Conservation (phyloP, 2,329 filamentous ascomycete genomes). For the Pseudogymnoascus sp. region DNA sequence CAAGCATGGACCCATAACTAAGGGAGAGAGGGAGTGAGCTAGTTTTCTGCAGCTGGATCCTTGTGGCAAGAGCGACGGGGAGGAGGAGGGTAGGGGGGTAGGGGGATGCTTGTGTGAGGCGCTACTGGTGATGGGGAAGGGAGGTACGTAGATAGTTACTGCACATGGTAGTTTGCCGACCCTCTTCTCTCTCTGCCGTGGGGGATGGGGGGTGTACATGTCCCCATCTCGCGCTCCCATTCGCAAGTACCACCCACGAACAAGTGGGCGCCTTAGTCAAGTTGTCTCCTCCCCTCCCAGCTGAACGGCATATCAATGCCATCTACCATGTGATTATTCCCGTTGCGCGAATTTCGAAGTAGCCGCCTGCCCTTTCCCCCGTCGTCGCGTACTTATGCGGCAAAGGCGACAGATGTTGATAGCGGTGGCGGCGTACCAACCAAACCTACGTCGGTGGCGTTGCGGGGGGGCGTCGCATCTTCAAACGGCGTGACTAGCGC, state of each 20-base stretch:
- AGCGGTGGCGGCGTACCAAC: background rate
- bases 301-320: background rate
- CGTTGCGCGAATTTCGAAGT: background rate
- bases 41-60: background rate
- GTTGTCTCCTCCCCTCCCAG: background rate
- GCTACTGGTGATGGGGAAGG: background rate
- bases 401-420: no score
- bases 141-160: background rate
- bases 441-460: background rate
- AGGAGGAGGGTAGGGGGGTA: no score
- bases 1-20: background rate
- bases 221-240: background rate
- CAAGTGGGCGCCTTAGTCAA: background rate
- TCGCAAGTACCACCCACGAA: background rate
- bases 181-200: no score
- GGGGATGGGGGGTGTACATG: background rate
- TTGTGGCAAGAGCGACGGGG: background rate
- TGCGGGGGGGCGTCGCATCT: slow-evolving; percentile 2
- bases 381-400: no score
- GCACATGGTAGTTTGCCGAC: no score
- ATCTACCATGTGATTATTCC: background rate
- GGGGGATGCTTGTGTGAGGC: background rate
- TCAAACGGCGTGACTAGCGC: background rate
- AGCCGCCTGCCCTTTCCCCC: no score
- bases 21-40: background rate